Conservation (phyloP, 352 stramenopile species). For the Globisporangium ultimum region DNA sequence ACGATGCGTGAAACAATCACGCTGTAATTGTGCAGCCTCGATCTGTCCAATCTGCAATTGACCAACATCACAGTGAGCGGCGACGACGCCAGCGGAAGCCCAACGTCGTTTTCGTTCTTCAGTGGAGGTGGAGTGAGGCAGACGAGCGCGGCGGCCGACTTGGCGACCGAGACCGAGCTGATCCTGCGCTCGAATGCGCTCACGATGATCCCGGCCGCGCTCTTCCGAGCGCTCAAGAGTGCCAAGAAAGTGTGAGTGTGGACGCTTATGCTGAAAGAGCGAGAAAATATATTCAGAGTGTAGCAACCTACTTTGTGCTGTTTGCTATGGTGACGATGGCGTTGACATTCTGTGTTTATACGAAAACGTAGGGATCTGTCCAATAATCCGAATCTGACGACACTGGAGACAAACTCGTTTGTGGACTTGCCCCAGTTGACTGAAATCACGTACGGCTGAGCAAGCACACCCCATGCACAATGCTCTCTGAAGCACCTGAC, state of each 20-base stretch:
- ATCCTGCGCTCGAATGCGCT: slow-evolving; percentile 55
- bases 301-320: too few species aligned
- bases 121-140: slow-evolving; percentile 12
- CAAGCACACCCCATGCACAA: background rate
- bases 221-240: slow-evolving; percentile 43
- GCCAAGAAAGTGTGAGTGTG: slow-evolving; percentile 34
- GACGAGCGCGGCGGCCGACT: slow-evolving; percentile 16
- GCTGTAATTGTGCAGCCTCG: slow-evolving; percentile 20
- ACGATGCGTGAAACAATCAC: background rate
- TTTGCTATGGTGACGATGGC: too few species aligned
- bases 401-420: slow-evolving; percentile 46
- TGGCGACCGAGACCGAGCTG: slow-evolving; percentile 29
- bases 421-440: slow-evolving; percentile 34
- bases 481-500: too few species aligned
- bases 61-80: slow-evolving; percentile 29
- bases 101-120: slow-evolving; percentile 28
- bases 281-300: background rate
- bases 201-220: slow-evolving; percentile 25
- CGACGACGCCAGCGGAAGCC: slow-evolving; percentile 1
- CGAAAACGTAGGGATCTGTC: slow-evolving; percentile 40
- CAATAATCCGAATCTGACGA: slow-evolving; percentile 45
- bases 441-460: slow-evolving; percentile 32
- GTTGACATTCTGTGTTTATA: too few species aligned
- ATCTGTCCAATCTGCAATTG: slow-evolving; percentile 29
- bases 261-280: background rate